These are phyloP conservation scores for Aquilaria agallochum DNA, from an alignment of 441 rosid species.

Conservation along the genomic window DNA sequence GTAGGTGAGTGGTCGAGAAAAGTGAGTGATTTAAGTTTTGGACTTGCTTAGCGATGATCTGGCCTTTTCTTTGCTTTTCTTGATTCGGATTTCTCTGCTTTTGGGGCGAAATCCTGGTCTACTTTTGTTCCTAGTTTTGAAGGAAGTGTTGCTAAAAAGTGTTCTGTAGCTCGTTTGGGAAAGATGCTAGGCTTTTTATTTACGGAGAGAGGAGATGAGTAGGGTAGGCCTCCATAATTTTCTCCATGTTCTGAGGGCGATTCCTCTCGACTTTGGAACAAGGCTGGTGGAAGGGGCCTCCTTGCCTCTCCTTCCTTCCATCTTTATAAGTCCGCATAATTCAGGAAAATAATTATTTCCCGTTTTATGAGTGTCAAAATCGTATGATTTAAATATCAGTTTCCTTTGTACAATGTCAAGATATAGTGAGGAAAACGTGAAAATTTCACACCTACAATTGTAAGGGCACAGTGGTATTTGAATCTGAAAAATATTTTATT, in stretches of 20 bases:
- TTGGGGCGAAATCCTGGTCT: slow-evolving; percentile 21
- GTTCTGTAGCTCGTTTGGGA: slow-evolving; percentile 21
- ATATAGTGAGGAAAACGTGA: no score
- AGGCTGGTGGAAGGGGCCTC: slow-evolving; percentile 57
- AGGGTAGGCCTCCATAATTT: slow-evolving; percentile 59
- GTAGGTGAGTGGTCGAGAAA: no score
- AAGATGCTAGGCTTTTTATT: not conserved
- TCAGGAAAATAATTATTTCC: no score
- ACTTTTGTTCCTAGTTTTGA: slow-evolving; percentile 4
- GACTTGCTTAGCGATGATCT: not conserved
- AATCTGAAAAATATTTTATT: no score
- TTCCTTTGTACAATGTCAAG: no score
- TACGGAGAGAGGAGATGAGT: slow-evolving; percentile 4
- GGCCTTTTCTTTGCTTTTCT: slow-evolving; percentile 8
- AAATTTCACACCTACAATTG: no score
- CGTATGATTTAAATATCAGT: no score
- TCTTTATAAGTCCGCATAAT: no score
- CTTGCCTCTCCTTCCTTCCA: no score
- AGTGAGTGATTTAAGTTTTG: no score
- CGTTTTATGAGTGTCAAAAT: no score
- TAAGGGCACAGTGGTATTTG: no score
- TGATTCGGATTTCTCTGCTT: slow-evolving; percentile 24
- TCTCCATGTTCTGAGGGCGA: slow-evolving; percentile 90
- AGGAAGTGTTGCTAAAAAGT: slow-evolving; percentile 17
- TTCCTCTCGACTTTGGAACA: slow-evolving; percentile 58